These are phyloP conservation scores for Trypanosoma lewisi DNA, from an alignment of 208 protist genomes.

Conservation along the genomic window DNA sequence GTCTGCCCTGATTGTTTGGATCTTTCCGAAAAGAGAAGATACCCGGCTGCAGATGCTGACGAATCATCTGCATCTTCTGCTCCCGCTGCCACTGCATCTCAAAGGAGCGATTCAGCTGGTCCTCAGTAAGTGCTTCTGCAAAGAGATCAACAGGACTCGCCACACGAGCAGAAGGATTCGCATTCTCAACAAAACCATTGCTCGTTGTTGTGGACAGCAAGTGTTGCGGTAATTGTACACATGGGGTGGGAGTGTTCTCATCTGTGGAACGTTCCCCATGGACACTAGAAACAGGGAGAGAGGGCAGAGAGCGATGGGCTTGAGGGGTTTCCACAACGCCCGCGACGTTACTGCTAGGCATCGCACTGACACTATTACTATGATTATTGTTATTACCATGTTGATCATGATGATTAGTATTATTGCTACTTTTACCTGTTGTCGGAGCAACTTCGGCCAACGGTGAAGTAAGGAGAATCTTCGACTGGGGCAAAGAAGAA, in stretches of 20 bases:
- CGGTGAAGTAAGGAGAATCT: not conserved
- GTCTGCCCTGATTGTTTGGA: not conserved
- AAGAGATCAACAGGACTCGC: conserved; percentile 24
- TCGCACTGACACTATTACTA: not conserved
- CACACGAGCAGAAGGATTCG: not conserved
- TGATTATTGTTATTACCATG: not conserved
- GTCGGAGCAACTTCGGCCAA: not conserved
- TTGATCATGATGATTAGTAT: not conserved
- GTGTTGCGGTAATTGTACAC: conserved; percentile 1
- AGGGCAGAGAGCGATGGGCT: conserved; percentile 2
- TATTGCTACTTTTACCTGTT: not conserved
- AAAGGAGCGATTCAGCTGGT: conserved; percentile 26
- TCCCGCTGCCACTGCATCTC: conserved; percentile 17
- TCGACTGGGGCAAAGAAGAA: not conserved
- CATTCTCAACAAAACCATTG: not conserved
- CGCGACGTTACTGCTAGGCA: not conserved
- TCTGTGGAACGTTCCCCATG: conserved; percentile 25
- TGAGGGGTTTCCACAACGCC: not conserved
- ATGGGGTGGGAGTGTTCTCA: conserved; percentile 14
- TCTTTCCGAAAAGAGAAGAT: not conserved
- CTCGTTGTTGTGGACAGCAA: not conserved
- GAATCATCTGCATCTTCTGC: conserved; percentile 1
- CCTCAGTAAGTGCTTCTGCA: conserved; percentile 24
- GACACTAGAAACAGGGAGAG: conserved; percentile 27
- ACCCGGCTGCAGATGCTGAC: not conserved